Percentiles rank a stretch among this genome's conserved stretches.
Evolutionary conservation across 768 basidiomycete species (phyloP).

Genomic region (Coprinopsis strossmayeri): DNA sequence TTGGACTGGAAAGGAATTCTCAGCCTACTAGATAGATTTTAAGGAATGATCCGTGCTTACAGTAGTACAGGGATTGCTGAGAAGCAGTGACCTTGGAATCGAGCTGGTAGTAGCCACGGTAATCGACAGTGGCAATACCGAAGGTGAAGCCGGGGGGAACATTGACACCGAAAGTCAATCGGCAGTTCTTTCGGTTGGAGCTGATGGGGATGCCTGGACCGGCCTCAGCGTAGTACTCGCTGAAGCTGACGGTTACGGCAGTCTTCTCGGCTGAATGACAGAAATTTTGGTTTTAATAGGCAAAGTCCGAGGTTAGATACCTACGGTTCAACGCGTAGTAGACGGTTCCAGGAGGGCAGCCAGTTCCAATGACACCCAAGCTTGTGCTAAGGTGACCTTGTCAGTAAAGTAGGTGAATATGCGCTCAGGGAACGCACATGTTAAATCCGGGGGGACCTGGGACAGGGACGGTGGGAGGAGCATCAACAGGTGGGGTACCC

Average conservation of each 20-base stretch:
- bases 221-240: constrained; percentile 18
- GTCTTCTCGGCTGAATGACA: constrained; percentile 13
- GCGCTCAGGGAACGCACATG: constrained; percentile 2
- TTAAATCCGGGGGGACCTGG: constrained; percentile 8
- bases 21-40: neutral
- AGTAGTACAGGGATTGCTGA: constrained; percentile 22
- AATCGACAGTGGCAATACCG: constrained; percentile 20
- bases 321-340: constrained; percentile 17
- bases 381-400: constrained; percentile 2
- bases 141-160: constrained; percentile 18
- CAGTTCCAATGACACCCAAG: constrained; percentile 9
- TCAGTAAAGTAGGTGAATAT: neutral
- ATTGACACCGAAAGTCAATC: constrained; percentile 19
- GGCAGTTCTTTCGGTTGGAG: constrained; percentile 20
- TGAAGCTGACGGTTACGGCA: constrained; percentile 19
- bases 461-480: neutral
- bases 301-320: neutral
- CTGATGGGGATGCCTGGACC: constrained; percentile 18
- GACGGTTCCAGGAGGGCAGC: constrained; percentile 9
- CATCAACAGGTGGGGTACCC: neutral
- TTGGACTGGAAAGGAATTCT: constrained; percentile 14
- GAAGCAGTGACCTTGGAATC: constrained; percentile 18
- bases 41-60: constrained; percentile 11
- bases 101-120: constrained; percentile 22
- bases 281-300: neutral